Evolutionary conservation across 495 filamentous ascomycete species (phyloP).

Genomic region (Cetradonia linearis): DNA sequence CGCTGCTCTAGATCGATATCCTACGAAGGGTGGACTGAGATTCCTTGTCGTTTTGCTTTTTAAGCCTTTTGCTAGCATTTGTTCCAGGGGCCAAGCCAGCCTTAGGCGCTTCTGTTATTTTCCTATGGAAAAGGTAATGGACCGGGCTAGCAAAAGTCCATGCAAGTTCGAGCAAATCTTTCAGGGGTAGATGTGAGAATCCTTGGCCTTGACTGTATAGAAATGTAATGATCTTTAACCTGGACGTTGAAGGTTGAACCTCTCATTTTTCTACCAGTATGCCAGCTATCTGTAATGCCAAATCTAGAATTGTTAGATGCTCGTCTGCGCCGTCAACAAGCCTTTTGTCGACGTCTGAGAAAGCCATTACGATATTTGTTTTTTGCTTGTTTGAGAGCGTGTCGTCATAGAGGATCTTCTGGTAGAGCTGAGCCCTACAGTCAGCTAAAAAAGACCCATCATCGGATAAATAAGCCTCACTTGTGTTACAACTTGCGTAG

Average conservation of each 20-base stretch:
- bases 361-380: slow-evolving; percentile 77
- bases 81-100: no score
- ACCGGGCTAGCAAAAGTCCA: neutral
- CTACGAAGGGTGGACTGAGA: neutral
- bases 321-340: slow-evolving; percentile 97
- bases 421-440: slow-evolving; percentile 55
- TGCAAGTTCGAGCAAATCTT: neutral
- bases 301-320: slow-evolving; percentile 79
- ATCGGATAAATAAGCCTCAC: slow-evolving; percentile 29
- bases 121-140: neutral
- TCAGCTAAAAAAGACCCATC: neutral
- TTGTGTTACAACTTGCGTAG: slow-evolving; percentile 75
- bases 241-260: no score
- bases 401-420: slow-evolving; percentile 74
- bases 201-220: neutral
- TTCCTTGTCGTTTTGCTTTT: neutral
- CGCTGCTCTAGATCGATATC: neutral
- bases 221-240: neutral
- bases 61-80: neutral
- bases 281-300: slow-evolving; percentile 67
- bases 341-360: slow-evolving; percentile 89
- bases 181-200: neutral
- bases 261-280: slow-evolving; percentile 43
- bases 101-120: neutral
- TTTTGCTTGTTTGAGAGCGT: slow-evolving; percentile 72